phyloP scores from a whole-genome alignment of 257 asterid species.

The Penstemon newberryi region DNA sequence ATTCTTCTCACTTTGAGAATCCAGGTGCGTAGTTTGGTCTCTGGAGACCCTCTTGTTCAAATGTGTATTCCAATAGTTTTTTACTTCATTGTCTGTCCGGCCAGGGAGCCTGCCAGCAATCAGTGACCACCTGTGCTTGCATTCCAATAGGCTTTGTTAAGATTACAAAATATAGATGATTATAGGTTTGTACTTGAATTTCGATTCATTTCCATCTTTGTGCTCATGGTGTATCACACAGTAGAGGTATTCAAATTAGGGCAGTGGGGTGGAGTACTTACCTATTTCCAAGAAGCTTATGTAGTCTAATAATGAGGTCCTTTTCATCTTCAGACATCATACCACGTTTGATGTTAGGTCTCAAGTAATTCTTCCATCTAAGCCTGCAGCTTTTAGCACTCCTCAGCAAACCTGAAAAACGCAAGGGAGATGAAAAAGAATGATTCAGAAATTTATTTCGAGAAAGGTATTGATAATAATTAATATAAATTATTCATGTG shows the following conservation, averaged over 20 bases:
- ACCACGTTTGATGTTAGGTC: constrained; percentile 68
- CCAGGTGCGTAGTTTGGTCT: not conserved
- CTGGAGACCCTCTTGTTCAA: constrained; percentile 44
- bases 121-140: constrained; percentile 48
- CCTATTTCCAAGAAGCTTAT: constrained; percentile 71
- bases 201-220: not conserved
- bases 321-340: constrained; percentile 57
- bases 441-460: not conserved
- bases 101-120: constrained; percentile 67
- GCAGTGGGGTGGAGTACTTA: constrained; percentile 10
- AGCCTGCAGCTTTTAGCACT: constrained; percentile 64
- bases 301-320: constrained; percentile 62
- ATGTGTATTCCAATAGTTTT: constrained; percentile 67
- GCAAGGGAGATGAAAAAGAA: not conserved
- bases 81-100: constrained; percentile 64
- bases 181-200: not conserved
- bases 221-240: not conserved
- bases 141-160: not conserved
- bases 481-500: not conserved
- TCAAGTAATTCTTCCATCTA: constrained; percentile 64
- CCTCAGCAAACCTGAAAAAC: constrained; percentile 46
- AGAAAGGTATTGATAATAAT: not conserved
- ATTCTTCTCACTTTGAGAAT: not conserved
- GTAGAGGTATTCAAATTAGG: not conserved
- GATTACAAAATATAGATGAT: not conserved